A percentile compares a stretch with the other conserved stretches of the same genome.
These are phyloP conservation scores for Linnemannia schmuckeri DNA, from an alignment of 192 early-diverging fungal species.

Conservation along the genomic window DNA sequence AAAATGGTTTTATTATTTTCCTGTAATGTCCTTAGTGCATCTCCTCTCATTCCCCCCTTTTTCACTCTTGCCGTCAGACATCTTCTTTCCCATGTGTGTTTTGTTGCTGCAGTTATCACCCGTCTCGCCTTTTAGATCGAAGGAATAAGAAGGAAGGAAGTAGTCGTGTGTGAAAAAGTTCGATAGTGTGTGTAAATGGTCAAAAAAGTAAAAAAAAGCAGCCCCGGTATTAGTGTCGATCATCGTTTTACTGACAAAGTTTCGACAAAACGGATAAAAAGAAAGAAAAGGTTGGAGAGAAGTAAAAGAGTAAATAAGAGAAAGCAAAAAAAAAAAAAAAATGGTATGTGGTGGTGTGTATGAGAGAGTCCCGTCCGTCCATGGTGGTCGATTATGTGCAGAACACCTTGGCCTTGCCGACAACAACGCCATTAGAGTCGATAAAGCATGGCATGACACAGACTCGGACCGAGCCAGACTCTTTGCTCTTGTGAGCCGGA, in stretches of 20 bases:
- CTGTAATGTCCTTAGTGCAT: no score
- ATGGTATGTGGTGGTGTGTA: slow-evolving; percentile 7
- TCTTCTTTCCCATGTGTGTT: no score
- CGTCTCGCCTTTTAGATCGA: no score
- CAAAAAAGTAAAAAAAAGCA: background rate
- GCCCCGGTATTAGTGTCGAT: background rate
- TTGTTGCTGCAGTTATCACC: no score
- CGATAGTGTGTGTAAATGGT: background rate
- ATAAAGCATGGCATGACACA: slow-evolving; percentile 55
- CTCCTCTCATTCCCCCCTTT: no score
- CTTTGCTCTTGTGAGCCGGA: slow-evolving; percentile 56
- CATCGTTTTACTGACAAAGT: slow-evolving; percentile 3
- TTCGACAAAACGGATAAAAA: background rate
- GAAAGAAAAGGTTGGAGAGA: background rate
- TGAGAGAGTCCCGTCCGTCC: background rate
- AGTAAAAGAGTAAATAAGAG: background rate
- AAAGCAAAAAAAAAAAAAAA: background rate
- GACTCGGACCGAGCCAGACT: slow-evolving; percentile 48
- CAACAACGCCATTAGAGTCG: slow-evolving; percentile 46
- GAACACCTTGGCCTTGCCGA: slow-evolving; percentile 56
- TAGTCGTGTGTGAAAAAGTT: background rate
- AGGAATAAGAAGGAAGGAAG: background rate
- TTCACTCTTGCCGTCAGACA: no score
- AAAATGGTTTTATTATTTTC: no score
- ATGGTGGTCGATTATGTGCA: slow-evolving; percentile 18